Percentiles rank a stretch among this genome's conserved stretches.
Conservation (phyloP, 495 filamentous ascomycete species). For the Hyaloscypha variabilis region DNA sequence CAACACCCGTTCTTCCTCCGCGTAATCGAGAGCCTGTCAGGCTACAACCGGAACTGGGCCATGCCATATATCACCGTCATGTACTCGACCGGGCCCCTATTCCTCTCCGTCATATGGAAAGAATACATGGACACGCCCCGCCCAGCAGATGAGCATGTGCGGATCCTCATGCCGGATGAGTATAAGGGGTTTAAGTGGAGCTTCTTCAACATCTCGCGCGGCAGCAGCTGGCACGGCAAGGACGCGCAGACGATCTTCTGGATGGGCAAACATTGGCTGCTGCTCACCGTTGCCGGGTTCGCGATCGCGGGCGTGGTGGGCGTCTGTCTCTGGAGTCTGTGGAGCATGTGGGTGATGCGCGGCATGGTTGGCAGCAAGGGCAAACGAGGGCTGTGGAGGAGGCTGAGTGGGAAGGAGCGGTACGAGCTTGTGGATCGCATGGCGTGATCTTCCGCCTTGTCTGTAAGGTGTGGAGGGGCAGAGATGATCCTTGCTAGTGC, state of each 20-base stretch:
- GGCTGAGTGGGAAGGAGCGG: conserved; percentile 24
- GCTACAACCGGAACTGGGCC: conserved; percentile 75
- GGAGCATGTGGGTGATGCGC: conserved; percentile 33
- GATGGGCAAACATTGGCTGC: conserved; percentile 77
- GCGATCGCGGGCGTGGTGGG: conserved; percentile 59
- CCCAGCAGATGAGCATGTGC: conserved; percentile 34
- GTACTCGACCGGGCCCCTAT: conserved; percentile 84
- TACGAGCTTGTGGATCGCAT: conserved; percentile 34
- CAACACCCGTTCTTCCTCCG: conserved; percentile 82
- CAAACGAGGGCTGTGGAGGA: conserved; percentile 24
- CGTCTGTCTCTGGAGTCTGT: conserved; percentile 56
- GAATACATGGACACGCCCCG: conserved; percentile 49
- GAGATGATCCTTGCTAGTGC: conserved; percentile 31
- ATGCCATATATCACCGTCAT: conserved; percentile 90
- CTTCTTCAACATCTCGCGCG: conserved; percentile 76
- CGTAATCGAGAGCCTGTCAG: conserved; percentile 68
- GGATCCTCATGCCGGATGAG: conserved; percentile 64
- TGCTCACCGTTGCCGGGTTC: conserved; percentile 69
- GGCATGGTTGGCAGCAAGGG: neutral
- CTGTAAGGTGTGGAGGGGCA: neutral
- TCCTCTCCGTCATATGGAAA: conserved; percentile 84
- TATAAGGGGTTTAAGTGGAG: conserved; percentile 73
- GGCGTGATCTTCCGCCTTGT: conserved; percentile 13
- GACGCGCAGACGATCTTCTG: conserved; percentile 81
- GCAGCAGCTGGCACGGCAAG: conserved; percentile 76